A percentile compares a stretch with the other conserved stretches of the same genome.
Evolutionary conservation across 306 rosid genomes (phyloP).

Genomic region (Arachis stenosperma): DNA sequence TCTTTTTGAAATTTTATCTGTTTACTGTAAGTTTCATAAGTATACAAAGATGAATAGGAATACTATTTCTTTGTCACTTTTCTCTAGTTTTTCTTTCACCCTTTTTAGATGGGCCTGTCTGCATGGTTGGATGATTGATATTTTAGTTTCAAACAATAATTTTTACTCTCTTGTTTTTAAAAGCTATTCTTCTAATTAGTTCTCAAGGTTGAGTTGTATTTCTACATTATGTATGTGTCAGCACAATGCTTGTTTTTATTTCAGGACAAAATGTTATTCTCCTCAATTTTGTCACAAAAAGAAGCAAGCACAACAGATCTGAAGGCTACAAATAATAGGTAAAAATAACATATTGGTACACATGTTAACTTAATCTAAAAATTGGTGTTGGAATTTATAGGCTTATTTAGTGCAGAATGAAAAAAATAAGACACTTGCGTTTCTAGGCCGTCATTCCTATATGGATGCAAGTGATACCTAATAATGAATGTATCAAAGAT

Average conservation of each 20-base stretch:
- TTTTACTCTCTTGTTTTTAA: constrained; percentile 20
- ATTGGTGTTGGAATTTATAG: constrained; percentile 18
- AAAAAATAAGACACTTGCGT: constrained; percentile 30
- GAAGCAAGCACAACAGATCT: constrained; percentile 43
- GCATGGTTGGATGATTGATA: constrained; percentile 23
- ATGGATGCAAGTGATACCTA: constrained; percentile 11
- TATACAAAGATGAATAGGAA: constrained; percentile 14
- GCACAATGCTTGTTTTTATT: constrained; percentile 35
- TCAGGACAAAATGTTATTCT: constrained; percentile 64
- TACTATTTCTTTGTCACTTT: constrained; percentile 23
- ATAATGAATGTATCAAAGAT: constrained; percentile 19
- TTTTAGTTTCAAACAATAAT: constrained; percentile 17
- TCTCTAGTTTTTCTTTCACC: neutral
- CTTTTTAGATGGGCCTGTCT: constrained; percentile 1
- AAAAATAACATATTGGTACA: constrained; percentile 13
- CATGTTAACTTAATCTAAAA: constrained; percentile 19
- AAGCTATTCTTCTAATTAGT: constrained; percentile 30
- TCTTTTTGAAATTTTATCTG: neutral
- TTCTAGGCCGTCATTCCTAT: constrained; percentile 20
- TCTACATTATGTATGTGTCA: constrained; percentile 14
- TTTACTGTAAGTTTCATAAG: constrained; percentile 3
- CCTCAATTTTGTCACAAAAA: constrained; percentile 52
- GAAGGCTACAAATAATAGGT: constrained; percentile 52
- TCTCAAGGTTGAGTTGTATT: constrained; percentile 23
- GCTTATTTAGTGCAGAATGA: constrained; percentile 23